Evolutionary conservation across 192 early-diverging fungal species (phyloP), one percentile per base, ranked within the genome.

Genomic region (Backusella morwellensis): DNA sequence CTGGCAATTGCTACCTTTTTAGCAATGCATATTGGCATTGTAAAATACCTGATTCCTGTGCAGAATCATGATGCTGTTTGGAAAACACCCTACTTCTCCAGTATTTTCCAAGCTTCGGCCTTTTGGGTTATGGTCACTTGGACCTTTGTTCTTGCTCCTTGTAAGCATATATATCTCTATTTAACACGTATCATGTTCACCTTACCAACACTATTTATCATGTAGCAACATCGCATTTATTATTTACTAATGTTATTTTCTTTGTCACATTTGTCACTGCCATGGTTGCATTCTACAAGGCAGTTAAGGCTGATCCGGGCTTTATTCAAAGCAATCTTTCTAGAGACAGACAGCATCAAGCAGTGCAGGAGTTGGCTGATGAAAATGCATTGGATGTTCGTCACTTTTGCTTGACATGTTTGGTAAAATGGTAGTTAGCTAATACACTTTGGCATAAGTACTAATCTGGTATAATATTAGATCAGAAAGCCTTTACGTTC

Each of bases 321-420:
- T 97, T 90, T 77, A 87, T 95, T 23, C 88, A 85, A 6, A 89
- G 88, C 72, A 84, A 87, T 14, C 72, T 68, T 1, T 71, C 82
- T 5, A 74, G 79, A 7, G 86, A 88, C 34, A 68, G 77, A 21
- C 85, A 89, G 59, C 79, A 84, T 36, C 73, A 87, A 71, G 77
- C 77, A 41, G 87, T 96, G 19, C 50, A 90, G 7, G 77, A 87
- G n/a, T 84, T 99, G 76, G 92, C 92, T 0, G 89, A 90, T 21
- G 81, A 88, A 35, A 89, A 90, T 6, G 81, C 75, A 23, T 86
- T 99, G 70, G 92, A 96, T 80, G 70, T 87, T 32, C 85, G 95
- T 15, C 89, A 94, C 73, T 97, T 95, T 70, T 99, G 97, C 85
- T 86, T 90, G 9, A 93, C 93, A 3, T 99, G 97, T 77, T 82